Base-by-base conservation (phyloP, 108 stramenopile species). In the Cyclotella cryptica region DNA sequence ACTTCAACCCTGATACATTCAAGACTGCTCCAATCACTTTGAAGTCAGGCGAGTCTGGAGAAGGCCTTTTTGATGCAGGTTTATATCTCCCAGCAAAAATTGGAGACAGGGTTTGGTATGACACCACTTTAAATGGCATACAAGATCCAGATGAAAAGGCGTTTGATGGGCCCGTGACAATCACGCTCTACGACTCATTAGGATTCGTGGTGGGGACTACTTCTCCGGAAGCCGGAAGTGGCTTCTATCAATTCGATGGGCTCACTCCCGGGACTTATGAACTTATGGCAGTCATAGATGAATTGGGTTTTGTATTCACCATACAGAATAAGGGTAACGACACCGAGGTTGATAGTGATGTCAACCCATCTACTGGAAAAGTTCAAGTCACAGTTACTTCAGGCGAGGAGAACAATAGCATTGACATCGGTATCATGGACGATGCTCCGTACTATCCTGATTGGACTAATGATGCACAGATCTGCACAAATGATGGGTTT, bases 351-450 rank as follows among this genome's bases (percentile, higher is more conserved):
- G 81, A 82, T 39, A 82, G 75, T 60, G 74, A 82, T 39, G 69
- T 75, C 0, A 67, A n/a, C 30, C 74, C 81, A 15, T 53, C 65
- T 18, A 75, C 70, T 35, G 74, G 74, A 5, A 75, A 42, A 29
- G 71, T 57, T 3, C 14, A 52, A 8, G 66, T 75, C 6, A 82
- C 81, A 0, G 69, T 82, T 15, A 65, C 58, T 12, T 76, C 75
- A 9, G 81, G 81, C 18, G 75, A 82, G 51, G 57, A 46, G 10
- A 82, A 82, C 27, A 28, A 66, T 21, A 53, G 63, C 49, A 46
- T 82, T 30, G 81, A 82, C 47, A 75, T 70, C 29, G 81, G 81
- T 67, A 71, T 82, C 18, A 82, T 82, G 81, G 81, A 82, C 61
- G 58, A 66, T 53, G 71, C 69, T 22, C 81, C 81, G 10, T 82